These are phyloP conservation scores for Orbilia blumenaviensis DNA, from an alignment of 2,329 filamentous ascomycete species.

Conservation along the genomic window DNA sequence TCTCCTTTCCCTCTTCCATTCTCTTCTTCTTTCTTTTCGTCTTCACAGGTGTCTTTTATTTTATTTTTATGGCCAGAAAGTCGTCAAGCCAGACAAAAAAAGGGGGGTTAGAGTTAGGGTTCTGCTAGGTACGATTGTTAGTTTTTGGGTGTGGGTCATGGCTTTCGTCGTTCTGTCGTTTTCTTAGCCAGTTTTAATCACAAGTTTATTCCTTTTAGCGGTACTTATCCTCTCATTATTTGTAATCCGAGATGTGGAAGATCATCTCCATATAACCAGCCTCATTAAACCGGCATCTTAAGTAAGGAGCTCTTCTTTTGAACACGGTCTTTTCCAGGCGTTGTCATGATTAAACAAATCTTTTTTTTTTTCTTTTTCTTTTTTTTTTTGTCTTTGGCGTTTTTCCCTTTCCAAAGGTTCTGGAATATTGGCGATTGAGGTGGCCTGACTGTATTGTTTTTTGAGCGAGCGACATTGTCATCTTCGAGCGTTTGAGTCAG, in stretches of 20 bases:
- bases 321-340: not conserved
- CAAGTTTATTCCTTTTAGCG: not conserved
- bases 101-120: not conserved
- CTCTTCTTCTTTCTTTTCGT: not conserved
- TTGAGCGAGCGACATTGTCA: constrained; percentile 4
- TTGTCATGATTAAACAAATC: not conserved
- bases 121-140: not conserved
- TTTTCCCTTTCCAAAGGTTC: not conserved
- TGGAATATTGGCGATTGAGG: constrained; percentile 4
- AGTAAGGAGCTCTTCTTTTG: not conserved
- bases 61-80: too few species aligned
- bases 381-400: not conserved
- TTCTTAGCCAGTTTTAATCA: not conserved
- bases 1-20: not conserved
- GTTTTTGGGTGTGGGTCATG: not conserved
- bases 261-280: too few species aligned
- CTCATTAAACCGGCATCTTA: too few species aligned
- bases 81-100: not conserved
- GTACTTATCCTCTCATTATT: not conserved
- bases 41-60: not conserved
- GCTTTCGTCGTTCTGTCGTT: not conserved
- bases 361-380: not conserved
- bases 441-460: not conserved
- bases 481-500: constrained; percentile 12
- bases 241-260: too few species aligned